These are phyloP conservation scores for Hypoxylon fragiforme DNA, from an alignment of 495 filamentous ascomycete genomes.

Conservation along the genomic window DNA sequence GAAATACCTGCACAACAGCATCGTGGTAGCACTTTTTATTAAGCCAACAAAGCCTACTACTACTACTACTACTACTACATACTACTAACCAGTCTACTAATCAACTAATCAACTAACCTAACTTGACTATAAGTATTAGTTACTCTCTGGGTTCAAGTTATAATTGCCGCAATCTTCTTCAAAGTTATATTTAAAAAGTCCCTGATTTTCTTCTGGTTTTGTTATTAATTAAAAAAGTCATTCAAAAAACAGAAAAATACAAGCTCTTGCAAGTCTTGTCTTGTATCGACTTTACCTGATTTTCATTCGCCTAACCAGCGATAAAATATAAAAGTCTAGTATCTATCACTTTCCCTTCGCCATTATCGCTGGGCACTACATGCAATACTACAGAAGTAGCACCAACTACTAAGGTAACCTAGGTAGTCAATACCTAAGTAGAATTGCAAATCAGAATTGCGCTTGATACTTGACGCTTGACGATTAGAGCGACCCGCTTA, in stretches of 20 bases:
- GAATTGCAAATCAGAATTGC: conserved; percentile 9
- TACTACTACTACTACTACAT: too few species aligned
- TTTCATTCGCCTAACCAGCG: background rate
- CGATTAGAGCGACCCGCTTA: conserved; percentile 30
- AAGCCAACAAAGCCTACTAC: conserved; percentile 23
- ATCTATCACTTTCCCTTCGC: background rate
- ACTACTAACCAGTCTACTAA: too few species aligned
- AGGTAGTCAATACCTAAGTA: too few species aligned
- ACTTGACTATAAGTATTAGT: too few species aligned
- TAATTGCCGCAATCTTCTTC: conserved; percentile 27
- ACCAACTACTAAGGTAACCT: conserved; percentile 10
- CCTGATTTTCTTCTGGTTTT: too few species aligned
- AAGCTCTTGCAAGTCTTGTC: too few species aligned
- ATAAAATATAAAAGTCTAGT: background rate
- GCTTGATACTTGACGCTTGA: conserved; percentile 13
- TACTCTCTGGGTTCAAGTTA: conserved; percentile 17
- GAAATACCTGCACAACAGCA: background rate
- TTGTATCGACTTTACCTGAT: background rate
- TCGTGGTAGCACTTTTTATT: conserved; percentile 6
- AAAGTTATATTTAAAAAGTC: too few species aligned
- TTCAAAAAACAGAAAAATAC: too few species aligned
- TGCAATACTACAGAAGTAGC: too few species aligned
- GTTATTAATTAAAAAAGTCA: too few species aligned
- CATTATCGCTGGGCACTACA: too few species aligned
- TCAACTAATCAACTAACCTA: too few species aligned